A percentile compares a stretch with the other conserved stretches of the same genome.
Evolutionary conservation across 2,329 filamentous ascomycete species (phyloP).

Genomic region (Fusarium fracticaudum): DNA sequence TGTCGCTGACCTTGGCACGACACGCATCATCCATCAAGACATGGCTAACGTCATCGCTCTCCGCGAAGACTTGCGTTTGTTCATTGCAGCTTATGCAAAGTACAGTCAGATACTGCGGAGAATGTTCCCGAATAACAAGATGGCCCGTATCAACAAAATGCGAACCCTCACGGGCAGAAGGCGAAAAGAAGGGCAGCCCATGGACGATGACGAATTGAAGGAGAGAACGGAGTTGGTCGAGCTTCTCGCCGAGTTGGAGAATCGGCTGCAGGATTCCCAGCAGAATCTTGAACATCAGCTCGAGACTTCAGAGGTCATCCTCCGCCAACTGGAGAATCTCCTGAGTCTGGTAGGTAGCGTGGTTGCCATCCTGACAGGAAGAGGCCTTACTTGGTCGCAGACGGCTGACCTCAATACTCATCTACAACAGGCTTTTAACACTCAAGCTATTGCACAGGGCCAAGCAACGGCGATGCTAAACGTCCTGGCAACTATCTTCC

Average conservation of each 20-base stretch:
- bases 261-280: background rate
- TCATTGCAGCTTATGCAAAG: background rate
- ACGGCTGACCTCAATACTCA: background rate
- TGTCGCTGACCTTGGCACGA: background rate
- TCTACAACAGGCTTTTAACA: background rate
- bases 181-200: background rate
- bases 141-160: background rate
- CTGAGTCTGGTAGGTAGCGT: background rate
- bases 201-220: background rate
- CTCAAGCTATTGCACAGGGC: background rate
- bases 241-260: no score
- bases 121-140: background rate
- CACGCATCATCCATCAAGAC: background rate
- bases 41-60: background rate
- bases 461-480: no score
- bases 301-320: background rate
- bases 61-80: background rate
- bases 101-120: background rate
- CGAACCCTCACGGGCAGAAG: background rate
- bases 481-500: background rate
- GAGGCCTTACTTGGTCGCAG: accelerated
- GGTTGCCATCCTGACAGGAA: no score
- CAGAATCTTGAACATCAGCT: background rate
- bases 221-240: background rate
- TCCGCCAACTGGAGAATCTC: background rate